These are phyloP conservation scores for Fusarium denticulatum DNA, from an alignment of 2,329 filamentous ascomycete species.

Conservation along the genomic window DNA sequence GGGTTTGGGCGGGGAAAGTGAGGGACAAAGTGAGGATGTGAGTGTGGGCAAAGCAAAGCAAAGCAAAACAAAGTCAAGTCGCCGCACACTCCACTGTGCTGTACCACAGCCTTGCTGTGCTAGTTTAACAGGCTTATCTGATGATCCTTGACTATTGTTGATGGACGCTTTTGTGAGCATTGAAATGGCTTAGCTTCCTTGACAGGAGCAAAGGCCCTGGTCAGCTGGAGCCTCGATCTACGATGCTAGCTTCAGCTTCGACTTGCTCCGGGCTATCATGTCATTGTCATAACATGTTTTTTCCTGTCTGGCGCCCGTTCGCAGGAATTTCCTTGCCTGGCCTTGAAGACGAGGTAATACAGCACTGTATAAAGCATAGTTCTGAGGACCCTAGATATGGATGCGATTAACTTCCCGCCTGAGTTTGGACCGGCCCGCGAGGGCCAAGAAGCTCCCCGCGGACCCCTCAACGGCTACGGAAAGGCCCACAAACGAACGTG, in stretches of 20 bases:
- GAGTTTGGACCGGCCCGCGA: conserved; percentile 35
- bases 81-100: conserved; percentile 26
- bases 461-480: conserved; percentile 31
- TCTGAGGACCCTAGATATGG: conserved; percentile 7
- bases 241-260: conserved; percentile 29
- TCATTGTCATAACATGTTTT: conserved; percentile 7
- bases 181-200: conserved; percentile 24
- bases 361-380: conserved; percentile 6
- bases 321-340: conserved; percentile 4
- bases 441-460: conserved; percentile 18
- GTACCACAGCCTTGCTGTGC: conserved; percentile 12
- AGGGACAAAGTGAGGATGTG: conserved; percentile 29
- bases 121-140: conserved; percentile 35
- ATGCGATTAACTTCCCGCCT: conserved; percentile 29
- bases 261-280: conserved; percentile 16
- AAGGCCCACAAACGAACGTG: conserved; percentile 15
- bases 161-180: conserved; percentile 23
- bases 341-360: not conserved
- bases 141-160: conserved; percentile 27
- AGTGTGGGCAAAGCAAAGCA: conserved; percentile 4
- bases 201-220: conserved; percentile 37
- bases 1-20: conserved; percentile 22
- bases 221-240: conserved; percentile 37
- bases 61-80: conserved; percentile 11
- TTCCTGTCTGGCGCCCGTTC: not conserved